Evolutionary conservation across 2,329 filamentous ascomycete species (phyloP).

Genomic region (Diplodia sapinea): DNA sequence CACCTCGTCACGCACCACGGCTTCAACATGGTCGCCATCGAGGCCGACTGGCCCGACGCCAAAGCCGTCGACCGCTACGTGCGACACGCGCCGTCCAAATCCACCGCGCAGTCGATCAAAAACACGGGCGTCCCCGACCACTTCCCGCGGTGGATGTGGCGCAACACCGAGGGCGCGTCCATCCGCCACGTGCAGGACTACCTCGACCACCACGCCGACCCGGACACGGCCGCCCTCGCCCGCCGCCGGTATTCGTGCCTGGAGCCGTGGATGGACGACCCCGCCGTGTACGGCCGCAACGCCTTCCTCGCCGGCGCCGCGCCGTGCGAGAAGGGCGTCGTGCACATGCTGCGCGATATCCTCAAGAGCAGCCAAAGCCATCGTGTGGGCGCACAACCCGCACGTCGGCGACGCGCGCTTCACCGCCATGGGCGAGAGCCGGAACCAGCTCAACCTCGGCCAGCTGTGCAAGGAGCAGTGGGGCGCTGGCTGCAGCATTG

Average conservation of each 20-base stretch:
- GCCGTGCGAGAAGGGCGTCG: slow-evolving; percentile 55
- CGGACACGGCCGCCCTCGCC: slow-evolving; percentile 52
- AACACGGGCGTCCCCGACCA: slow-evolving; percentile 54
- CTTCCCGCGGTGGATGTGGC: slow-evolving; percentile 64
- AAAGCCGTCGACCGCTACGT: slow-evolving; percentile 59
- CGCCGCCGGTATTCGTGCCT: slow-evolving; percentile 55
- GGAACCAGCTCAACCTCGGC: not conserved
- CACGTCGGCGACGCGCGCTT: not conserved
- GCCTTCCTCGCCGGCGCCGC: slow-evolving; percentile 45
- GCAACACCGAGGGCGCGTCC: slow-evolving; percentile 56
- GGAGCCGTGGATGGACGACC: slow-evolving; percentile 57
- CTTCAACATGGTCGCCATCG: slow-evolving; percentile 58
- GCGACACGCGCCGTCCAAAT: slow-evolving; percentile 49
- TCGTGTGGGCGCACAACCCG: not conserved
- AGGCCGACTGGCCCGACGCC: slow-evolving; percentile 62
- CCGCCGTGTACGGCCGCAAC: slow-evolving; percentile 55
- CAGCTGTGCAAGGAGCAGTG: slow-evolving; percentile 52
- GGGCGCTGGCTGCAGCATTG: slow-evolving; percentile 49
- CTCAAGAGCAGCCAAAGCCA: slow-evolving; percentile 40
- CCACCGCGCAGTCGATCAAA: slow-evolving; percentile 29
- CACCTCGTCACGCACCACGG: slow-evolving; percentile 57
- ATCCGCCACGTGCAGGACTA: slow-evolving; percentile 57
- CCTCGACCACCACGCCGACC: slow-evolving; percentile 52
- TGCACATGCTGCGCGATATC: slow-evolving; percentile 54
- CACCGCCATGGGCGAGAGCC: not conserved